Percentiles rank a stretch among this genome's conserved stretches.
phyloP scores from a whole-genome alignment of 2,329 filamentous ascomycete species.

The Fusarium luffae region DNA sequence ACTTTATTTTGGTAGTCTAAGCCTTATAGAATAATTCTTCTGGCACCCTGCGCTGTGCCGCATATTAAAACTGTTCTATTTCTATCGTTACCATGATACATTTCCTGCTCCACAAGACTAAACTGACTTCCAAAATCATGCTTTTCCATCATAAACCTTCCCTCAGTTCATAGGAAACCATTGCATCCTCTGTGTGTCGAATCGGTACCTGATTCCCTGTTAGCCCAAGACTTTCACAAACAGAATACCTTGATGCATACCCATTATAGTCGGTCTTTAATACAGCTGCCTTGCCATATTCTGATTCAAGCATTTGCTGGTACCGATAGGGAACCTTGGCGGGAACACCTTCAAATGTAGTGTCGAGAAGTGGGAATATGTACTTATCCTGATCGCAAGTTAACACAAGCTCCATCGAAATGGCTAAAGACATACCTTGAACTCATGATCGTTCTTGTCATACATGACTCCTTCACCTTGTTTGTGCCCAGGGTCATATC shows the following conservation, averaged over 20 bases:
- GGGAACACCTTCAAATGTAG: constrained; percentile 72
- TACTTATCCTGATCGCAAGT: constrained; percentile 59
- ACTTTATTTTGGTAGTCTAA: too few relatives aligned
- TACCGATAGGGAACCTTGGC: constrained; percentile 74
- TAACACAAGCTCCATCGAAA: background rate
- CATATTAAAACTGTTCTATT: constrained; percentile 12
- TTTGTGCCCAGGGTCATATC: constrained; percentile 59
- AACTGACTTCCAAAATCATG: background rate
- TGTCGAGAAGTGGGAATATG: constrained; percentile 76
- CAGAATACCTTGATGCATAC: constrained; percentile 52
- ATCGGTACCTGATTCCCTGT: constrained; percentile 52
- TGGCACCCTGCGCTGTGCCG: background rate
- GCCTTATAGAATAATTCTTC: too few relatives aligned
- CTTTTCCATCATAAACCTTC: too few relatives aligned
- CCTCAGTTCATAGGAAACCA: constrained; percentile 43
- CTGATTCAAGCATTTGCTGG: constrained; percentile 66
- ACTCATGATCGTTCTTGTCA: constrained; percentile 64
- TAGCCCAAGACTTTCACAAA: constrained; percentile 1
- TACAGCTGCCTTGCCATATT: constrained; percentile 66
- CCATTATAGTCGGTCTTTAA: constrained; percentile 62
- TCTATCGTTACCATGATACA: constrained; percentile 1
- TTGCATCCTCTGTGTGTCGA: constrained; percentile 53
- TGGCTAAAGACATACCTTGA: constrained; percentile 51
- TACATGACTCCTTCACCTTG: constrained; percentile 58
- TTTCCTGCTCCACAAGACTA: background rate